Base-by-base conservation (phyloP, 2,329 filamentous ascomycete genomes). In the Verticillium tricorpus region DNA sequence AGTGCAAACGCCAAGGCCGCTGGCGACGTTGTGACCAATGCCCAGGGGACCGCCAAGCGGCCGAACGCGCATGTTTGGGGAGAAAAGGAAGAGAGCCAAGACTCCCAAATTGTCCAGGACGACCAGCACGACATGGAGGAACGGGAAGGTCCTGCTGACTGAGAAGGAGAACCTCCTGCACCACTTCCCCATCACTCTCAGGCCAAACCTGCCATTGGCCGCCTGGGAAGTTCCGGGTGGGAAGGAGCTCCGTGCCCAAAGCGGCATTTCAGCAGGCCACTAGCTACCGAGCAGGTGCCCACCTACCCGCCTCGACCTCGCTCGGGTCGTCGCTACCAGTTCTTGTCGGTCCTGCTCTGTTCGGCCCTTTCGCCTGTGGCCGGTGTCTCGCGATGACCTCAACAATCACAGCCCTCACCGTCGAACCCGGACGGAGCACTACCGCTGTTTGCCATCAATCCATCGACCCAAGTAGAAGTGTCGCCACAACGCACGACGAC, bases 1-100 rank as follows among this genome's bases (percentile, higher is more conserved):
- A 58, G 57, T 31, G 37, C 22, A 58, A 25, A 32, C 25, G 57
- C 57, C 57, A 58, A 58, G 57, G 6, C n/a, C 57, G 57, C 37
- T 50, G 25, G 57, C 22, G 37, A 50, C 37, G 25, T 32, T 45
- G 37, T 32, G 35, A 50, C 57, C 57, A 58, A 58, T 58, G 37
- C 35, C 37, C 15, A 58, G 37, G 14, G 22, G 15, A 9, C 25
- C n/a, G 57, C 57, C 57, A 58, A 58, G 57, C 37, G 17, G 9
- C 34, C 45, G 45, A 52, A 52, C n/a, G n/a, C 45, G n/a, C 45
- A 52, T 52, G 45, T 52, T 52, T 52, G 19, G 45, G 19, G 45
- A n/a, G 45, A 52, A 52, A 52, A 52, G 19, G 45, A 52, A 52
- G 45, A 52, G 45, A 52, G 45, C 45, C 45, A 52, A 52, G 45